A percentile compares a stretch with the other conserved stretches of the same genome.
Conservation (phyloP, 179 eudicot species). For the Sideroxylon spinosum region DNA sequence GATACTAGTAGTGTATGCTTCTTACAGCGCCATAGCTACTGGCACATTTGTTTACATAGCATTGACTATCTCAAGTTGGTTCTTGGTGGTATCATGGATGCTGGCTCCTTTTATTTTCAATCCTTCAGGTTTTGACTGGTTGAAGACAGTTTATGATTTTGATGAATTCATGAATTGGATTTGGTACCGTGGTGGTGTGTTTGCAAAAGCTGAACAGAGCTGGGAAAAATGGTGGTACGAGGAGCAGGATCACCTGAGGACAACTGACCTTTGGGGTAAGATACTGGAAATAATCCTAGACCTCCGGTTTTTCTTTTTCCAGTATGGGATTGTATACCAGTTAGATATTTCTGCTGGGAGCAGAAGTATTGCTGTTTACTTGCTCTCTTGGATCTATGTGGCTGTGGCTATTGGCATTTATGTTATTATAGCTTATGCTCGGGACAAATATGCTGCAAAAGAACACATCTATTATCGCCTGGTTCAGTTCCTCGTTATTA, state of each 20-base stretch:
- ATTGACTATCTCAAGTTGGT: slow-evolving; percentile 84
- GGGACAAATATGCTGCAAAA: slow-evolving; percentile 64
- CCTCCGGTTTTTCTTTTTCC: slow-evolving; percentile 91
- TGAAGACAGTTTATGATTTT: slow-evolving; percentile 86
- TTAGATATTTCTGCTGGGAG: slow-evolving; percentile 63
- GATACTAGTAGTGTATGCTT: slow-evolving; percentile 72
- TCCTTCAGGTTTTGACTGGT: slow-evolving; percentile 90
- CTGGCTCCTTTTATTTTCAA: slow-evolving; percentile 84
- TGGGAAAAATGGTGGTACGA: slow-evolving; percentile 97
- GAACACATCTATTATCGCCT: slow-evolving; percentile 80
- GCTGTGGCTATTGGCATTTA: slow-evolving; percentile 49
- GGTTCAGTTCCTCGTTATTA: slow-evolving; percentile 64
- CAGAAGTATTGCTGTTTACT: slow-evolving; percentile 61
- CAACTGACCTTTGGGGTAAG: slow-evolving; percentile 85
- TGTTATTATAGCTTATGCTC: slow-evolving; percentile 45
- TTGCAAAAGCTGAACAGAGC: slow-evolving; percentile 75
- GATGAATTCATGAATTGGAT: slow-evolving; percentile 89
- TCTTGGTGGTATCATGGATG: slow-evolving; percentile 75
- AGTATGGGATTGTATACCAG: slow-evolving; percentile 84
- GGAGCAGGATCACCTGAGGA: slow-evolving; percentile 84
- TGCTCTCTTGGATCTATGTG: slow-evolving; percentile 81
- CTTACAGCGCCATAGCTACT: slow-evolving; percentile 65
- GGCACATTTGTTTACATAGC: slow-evolving; percentile 72
- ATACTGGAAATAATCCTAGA: slow-evolving; percentile 59
- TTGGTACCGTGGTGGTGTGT: slow-evolving; percentile 74